Conservation (phyloP, 1,284 basidiomycete species). For the Laetiporus sulphureus region DNA sequence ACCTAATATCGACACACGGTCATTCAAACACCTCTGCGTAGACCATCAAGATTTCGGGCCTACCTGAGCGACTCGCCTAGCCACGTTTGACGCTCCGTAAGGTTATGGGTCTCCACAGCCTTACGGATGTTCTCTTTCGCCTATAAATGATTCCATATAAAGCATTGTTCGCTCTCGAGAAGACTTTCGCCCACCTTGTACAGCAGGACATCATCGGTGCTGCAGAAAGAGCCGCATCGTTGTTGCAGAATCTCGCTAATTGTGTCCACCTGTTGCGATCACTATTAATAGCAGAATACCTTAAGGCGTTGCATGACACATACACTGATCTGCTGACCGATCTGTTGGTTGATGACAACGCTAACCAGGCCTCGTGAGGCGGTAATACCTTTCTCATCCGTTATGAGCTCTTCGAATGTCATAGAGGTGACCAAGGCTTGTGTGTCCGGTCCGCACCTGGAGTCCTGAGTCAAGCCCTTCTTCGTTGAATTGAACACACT, state of each 20-base stretch:
- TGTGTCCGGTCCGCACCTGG: conserved; percentile 61
- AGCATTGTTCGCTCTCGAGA: too few relatives aligned
- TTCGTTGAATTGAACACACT: conserved; percentile 24
- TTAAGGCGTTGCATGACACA: conserved; percentile 23
- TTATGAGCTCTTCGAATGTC: conserved; percentile 84
- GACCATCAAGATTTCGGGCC: too few relatives aligned
- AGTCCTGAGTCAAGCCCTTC: neutral
- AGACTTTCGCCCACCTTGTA: conserved; percentile 82
- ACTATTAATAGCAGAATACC: too few relatives aligned
- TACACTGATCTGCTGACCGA: conserved; percentile 92
- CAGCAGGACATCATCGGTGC: conserved; percentile 94
- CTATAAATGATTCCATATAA: conserved; percentile 30
- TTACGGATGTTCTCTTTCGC: conserved; percentile 92
- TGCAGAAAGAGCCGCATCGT: conserved; percentile 95
- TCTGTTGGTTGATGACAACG: conserved; percentile 95
- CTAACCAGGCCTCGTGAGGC: conserved; percentile 88
- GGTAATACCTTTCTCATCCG: conserved; percentile 74
- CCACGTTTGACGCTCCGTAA: conserved; percentile 65
- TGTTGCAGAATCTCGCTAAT: conserved; percentile 93
- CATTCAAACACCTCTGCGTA: too few relatives aligned
- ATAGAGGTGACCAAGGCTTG: conserved; percentile 63
- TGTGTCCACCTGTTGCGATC: conserved; percentile 88
- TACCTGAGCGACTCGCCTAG: conserved; percentile 79
- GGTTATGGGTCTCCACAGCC: conserved; percentile 77
- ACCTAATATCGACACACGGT: conserved; percentile 38